Evolutionary conservation across 305 asterid genomes (phyloP).

Genomic region (Solanum hybrid): DNA sequence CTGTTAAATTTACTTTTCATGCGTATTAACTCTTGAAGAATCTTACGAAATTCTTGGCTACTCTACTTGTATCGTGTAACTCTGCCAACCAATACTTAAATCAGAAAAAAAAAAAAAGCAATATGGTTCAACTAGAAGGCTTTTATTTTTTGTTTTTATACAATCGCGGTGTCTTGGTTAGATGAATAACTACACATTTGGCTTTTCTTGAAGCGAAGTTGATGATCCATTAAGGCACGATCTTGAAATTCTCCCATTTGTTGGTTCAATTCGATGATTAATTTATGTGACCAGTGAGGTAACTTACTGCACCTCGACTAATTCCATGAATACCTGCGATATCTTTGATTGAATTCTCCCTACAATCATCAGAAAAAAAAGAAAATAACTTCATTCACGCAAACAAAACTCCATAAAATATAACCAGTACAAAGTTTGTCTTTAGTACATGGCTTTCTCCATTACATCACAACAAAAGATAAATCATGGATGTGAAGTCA

Average conservation of each 20-base stretch:
- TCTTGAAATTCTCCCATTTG: neutral
- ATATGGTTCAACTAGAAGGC: neutral
- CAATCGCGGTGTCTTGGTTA: neutral
- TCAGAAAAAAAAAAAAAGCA: neutral
- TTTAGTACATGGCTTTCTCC: neutral
- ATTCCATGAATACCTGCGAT: neutral
- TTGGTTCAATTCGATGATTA: neutral
- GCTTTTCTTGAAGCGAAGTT: neutral
- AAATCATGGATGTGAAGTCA: too few species aligned
- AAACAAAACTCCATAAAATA: neutral
- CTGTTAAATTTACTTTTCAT: neutral
- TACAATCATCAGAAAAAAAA: neutral
- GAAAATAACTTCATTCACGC: neutral
- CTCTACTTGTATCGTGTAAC: neutral
- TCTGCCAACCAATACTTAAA: neutral
- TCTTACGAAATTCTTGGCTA: neutral
- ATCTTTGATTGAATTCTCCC: neutral
- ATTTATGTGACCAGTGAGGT: neutral
- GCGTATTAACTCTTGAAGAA: neutral
- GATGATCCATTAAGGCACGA: neutral
- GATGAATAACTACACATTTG: neutral
- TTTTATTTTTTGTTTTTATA: neutral
- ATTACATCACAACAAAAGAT: neutral
- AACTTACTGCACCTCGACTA: neutral
- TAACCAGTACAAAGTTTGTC: neutral